phyloP scores from a whole-genome alignment of 1,284 basidiomycete species.

The Earliella scabrosa region DNA sequence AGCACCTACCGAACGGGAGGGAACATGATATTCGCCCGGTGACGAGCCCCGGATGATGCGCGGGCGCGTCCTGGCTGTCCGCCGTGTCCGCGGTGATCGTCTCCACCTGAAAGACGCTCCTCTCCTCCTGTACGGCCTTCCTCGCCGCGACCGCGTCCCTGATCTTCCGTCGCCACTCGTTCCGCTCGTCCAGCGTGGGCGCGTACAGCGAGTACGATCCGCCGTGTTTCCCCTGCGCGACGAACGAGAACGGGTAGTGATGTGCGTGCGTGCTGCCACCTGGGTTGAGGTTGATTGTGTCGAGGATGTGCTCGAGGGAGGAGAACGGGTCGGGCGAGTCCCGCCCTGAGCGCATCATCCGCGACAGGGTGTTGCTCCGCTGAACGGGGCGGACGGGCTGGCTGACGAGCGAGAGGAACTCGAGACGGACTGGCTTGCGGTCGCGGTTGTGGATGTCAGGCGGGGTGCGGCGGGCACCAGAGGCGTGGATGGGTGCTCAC shows the following conservation, averaged over 20 bases:
- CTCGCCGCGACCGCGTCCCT: conserved; percentile 87
- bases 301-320: conserved; percentile 50
- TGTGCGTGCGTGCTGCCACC: background rate
- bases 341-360: conserved; percentile 19
- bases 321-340: conserved; percentile 45
- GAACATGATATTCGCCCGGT: conserved; percentile 93
- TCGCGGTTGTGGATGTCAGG: background rate
- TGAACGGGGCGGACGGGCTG: conserved; percentile 17
- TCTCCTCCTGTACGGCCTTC: conserved; percentile 84
- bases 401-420: conserved; percentile 20
- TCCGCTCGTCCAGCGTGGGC: conserved; percentile 70
- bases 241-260: conserved; percentile 78
- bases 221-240: conserved; percentile 81
- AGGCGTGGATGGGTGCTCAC: conserved; percentile 45
- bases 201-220: conserved; percentile 87
- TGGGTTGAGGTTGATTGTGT: conserved; percentile 58
- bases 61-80: conserved; percentile 60
- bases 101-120: conserved; percentile 89
- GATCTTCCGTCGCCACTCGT: conserved; percentile 89
- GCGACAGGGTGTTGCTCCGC: conserved; percentile 22
- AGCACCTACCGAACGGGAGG: conserved; percentile 82
- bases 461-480: background rate
- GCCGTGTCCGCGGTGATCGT: conserved; percentile 86
- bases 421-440: conserved; percentile 69
- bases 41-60: conserved; percentile 72